These are phyloP conservation scores for Globisporangium irregulare DNA, from an alignment of 352 stramenopile genomes.

Conservation along the genomic window DNA sequence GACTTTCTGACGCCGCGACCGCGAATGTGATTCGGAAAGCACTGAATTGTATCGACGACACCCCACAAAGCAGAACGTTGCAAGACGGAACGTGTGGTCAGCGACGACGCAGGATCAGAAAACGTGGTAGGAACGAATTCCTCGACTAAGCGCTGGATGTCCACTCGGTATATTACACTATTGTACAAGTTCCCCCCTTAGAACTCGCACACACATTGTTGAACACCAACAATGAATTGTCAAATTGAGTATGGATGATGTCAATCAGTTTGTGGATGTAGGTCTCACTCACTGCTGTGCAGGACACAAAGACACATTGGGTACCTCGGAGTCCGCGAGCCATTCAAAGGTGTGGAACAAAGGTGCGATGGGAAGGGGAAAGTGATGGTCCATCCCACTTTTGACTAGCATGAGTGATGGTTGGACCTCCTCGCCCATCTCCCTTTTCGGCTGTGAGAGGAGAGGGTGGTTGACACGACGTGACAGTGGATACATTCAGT, in stretches of 20 bases:
- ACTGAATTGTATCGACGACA: too few species aligned
- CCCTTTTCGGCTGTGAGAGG: neutral
- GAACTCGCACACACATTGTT: neutral
- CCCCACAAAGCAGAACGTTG: too few species aligned
- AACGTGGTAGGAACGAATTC: too few species aligned
- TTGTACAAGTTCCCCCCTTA: too few species aligned
- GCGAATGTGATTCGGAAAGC: too few species aligned
- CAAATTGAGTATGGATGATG: neutral
- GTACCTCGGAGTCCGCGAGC: neutral
- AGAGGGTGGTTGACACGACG: neutral
- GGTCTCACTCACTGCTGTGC: neutral
- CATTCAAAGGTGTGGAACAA: neutral
- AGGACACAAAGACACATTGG: neutral
- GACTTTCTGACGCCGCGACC: too few species aligned
- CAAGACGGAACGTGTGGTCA: too few species aligned
- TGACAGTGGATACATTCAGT: neutral
- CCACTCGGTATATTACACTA: neutral
- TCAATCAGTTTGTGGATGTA: neutral
- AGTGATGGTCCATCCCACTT: constrained; percentile 3
- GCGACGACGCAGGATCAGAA: too few species aligned
- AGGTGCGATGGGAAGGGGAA: neutral
- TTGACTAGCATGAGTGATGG: constrained; percentile 12
- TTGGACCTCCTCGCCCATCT: neutral
- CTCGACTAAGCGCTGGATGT: too few species aligned
- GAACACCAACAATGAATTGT: neutral